Percentiles rank a stretch among this genome's conserved stretches.
Conservation (phyloP, 2,329 filamentous ascomycete genomes). For the Stachybotrys echinatus region DNA sequence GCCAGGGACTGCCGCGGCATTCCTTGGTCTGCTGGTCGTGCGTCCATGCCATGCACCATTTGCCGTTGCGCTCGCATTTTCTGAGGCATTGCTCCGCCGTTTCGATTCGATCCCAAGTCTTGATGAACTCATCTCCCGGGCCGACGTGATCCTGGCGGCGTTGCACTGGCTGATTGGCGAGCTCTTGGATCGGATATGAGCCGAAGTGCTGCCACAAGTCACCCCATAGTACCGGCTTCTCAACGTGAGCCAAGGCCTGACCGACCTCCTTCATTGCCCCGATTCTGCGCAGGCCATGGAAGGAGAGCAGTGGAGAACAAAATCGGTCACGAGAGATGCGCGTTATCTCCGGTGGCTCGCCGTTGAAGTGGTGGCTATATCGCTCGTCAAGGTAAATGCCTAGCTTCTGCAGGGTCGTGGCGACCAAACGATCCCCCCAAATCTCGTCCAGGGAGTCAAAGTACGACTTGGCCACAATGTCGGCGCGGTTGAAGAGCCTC, state of each 20-base stretch:
- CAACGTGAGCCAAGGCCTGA: conserved; percentile 29
- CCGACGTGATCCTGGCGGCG: conserved; percentile 42
- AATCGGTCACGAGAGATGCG: conserved; percentile 44
- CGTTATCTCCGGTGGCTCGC: conserved; percentile 43
- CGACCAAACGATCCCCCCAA: conserved; percentile 50
- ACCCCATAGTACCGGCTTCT: conserved; percentile 41
- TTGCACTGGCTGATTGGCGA: conserved; percentile 29
- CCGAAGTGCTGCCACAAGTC: conserved; percentile 46
- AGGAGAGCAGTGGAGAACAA: conserved; percentile 49
- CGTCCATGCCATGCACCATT: conserved; percentile 45
- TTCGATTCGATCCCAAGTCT: conserved; percentile 27
- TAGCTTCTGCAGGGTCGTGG: conserved; percentile 45
- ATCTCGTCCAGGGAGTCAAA: conserved; percentile 43
- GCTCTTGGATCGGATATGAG: conserved; percentile 29
- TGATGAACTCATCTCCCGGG: conserved; percentile 37
- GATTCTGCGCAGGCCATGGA: conserved; percentile 42
- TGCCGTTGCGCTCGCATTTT: conserved; percentile 32
- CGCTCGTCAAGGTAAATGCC: conserved; percentile 51
- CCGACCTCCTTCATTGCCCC: conserved; percentile 41
- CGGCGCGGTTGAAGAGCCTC: conserved; percentile 36
- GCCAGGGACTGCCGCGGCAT: conserved; percentile 45
- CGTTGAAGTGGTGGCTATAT: conserved; percentile 51
- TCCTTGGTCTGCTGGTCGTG: conserved; percentile 33
- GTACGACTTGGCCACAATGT: conserved; percentile 38
- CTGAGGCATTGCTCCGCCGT: conserved; percentile 36